Evolutionary conservation across 768 basidiomycete genomes (phyloP), one percentile per base, ranked within the genome.

Genomic region (Naganishia vishniacii): DNA sequence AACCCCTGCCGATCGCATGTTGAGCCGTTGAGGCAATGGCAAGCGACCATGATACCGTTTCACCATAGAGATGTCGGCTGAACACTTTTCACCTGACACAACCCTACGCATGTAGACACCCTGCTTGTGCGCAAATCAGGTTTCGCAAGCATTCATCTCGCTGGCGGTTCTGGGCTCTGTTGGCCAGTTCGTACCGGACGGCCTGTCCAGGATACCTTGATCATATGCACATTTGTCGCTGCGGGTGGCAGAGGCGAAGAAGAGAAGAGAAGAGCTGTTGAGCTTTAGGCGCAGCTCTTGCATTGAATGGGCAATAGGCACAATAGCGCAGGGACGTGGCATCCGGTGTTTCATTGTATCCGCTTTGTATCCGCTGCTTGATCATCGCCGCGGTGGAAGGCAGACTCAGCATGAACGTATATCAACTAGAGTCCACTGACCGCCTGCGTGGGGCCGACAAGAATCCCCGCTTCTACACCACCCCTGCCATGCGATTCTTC

Each of bases 11-110:
- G 53, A 56, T 56, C 53, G 53, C 53, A 56, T 40, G 31, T 34
- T 56, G 53, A 56, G 53, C 53, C 53, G 53, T 56, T 56, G 53
- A 56, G 53, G 53, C 53, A 41, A 34, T 56, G 53, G 53, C 53
- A 56, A 56, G 53, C 53, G 53, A 56, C 53, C 53, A 56, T 56
- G 53, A 56, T 56, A 56, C 53, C 53, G 53, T 56, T 56, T 56
- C 53, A 56, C 53, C 53, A 56, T 56, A 56, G 53, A 56, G 53
- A 56, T 56, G 53, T 56, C 32, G 49, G 49, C n/a, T n/a, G n/a
- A n/a, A n/a, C n/a, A n/a, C n/a, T n/a, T n/a, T n/a, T n/a, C n/a
- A n/a, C n/a, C n/a, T n/a, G n/a, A n/a, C n/a, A n/a, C n/a, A n/a
- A n/a, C n/a, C n/a, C n/a, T n/a, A n/a, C n/a, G n/a, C n/a, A n/a